Evolutionary conservation across 2,329 filamentous ascomycete species (phyloP), one percentile per base, ranked within the genome.

Genomic region (Pseudodiploospora longispora): DNA sequence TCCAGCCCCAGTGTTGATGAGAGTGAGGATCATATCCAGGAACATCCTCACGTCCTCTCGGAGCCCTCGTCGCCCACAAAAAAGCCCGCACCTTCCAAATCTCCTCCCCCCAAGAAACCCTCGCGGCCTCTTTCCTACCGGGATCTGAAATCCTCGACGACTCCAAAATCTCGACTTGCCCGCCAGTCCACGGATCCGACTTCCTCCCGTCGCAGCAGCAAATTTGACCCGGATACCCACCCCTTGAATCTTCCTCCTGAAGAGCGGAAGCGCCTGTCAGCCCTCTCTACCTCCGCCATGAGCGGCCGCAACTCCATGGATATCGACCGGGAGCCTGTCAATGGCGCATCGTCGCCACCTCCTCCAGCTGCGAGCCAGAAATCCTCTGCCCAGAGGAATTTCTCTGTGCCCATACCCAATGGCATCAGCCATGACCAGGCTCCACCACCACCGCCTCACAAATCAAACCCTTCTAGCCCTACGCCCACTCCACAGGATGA

Each of bases 161-260:
- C 60, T 56, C 59, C 69, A 36, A 67, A 67, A 50, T 69, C 69
- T 46, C 65, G 71, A 47, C 59, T 71, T 42, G 76, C 62, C 44
- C 69, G 73, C 48, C 68, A 74, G 49, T 64, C 72, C 33, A 71
- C 70, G 47, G 73, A 76, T 47, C 63, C 70, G 27, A 64, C 64
- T 19, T 69, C 66, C 30, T 66, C 62, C 31, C 70, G 75, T 29
- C 70, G 75, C 44, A 70, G 75, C 51, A 68, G 66, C 55, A 79
- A 78, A 61, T 66, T 71, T 59, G 82, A 87, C 60, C 73, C 74
- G 51, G 78, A 91, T 61, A 84, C 81, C 3, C 90, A 96, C 64
- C 91, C 91, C 34, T 76, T 96, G 42, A 96, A 96, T 59, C 79
- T 95, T 27, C 88, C 85, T 2, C 89, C 89, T 38, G 89, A 95